These are phyloP conservation scores for Fennellomyces sp. DNA, from an alignment of 371 early-diverging fungal genomes.

Conservation along the genomic window DNA sequence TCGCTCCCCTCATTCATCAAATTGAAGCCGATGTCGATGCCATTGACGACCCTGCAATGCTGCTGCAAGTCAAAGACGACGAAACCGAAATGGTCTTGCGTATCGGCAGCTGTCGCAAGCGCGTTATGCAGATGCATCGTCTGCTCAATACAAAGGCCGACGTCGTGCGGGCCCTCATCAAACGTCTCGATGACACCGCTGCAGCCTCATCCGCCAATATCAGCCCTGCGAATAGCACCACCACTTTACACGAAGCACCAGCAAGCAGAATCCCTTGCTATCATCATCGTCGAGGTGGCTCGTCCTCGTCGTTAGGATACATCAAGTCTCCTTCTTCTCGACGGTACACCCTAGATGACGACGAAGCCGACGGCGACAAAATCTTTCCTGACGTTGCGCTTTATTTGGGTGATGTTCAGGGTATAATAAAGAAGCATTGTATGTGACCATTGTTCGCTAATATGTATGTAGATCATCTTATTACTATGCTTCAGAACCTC, in stretches of 20 bases:
- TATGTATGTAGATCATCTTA: slow-evolving; percentile 76
- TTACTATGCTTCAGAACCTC: slow-evolving; percentile 91
- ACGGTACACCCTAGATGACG: not conserved
- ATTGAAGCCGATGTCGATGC: slow-evolving; percentile 85
- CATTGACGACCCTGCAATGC: slow-evolving; percentile 75
- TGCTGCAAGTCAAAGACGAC: slow-evolving; percentile 61
- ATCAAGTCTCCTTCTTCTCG: not conserved
- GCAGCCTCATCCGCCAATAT: not conserved
- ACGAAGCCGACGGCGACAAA: slow-evolving; percentile 18
- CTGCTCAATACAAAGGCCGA: slow-evolving; percentile 81
- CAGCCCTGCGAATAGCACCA: not conserved
- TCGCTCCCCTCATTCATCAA: slow-evolving; percentile 75
- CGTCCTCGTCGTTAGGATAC: slow-evolving; percentile 12
- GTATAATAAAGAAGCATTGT: slow-evolving; percentile 21
- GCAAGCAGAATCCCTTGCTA: slow-evolving; percentile 9
- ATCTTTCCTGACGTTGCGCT: slow-evolving; percentile 50
- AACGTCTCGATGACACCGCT: slow-evolving; percentile 52
- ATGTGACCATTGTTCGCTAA: not conserved
- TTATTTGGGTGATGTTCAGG: slow-evolving; percentile 93
- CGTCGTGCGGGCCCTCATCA: slow-evolving; percentile 71
- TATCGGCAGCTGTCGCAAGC: slow-evolving; percentile 81
- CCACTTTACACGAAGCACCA: not conserved
- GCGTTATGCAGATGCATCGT: slow-evolving; percentile 77
- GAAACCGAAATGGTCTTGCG: slow-evolving; percentile 83
- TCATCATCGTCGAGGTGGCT: slow-evolving; percentile 11